Evolutionary conservation across 371 early-diverging fungal genomes (phyloP), one percentile per base, ranked within the genome.

Genomic region (Actinomortierella wolfii): DNA sequence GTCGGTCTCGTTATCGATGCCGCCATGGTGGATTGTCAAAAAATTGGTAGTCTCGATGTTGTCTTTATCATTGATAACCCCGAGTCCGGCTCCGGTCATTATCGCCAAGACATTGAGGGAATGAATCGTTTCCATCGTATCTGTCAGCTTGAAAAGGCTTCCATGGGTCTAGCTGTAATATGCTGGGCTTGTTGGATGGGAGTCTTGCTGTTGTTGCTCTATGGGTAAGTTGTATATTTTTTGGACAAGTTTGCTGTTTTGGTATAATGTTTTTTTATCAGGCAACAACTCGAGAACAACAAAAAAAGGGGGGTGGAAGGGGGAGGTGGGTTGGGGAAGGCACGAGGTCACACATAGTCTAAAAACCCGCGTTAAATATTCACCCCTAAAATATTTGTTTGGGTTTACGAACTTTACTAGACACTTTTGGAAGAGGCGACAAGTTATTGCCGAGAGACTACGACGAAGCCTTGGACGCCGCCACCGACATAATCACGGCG

Each of bases 141-240:
- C 25, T 73, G 74, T 51, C 62, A 28, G 13, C 45, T 73, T 9
- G 74, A 73, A 29, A 73, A 62, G 57, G 74, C 74, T 0, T 66
- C 74, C 0, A 25, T 73, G 44, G 74, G 67, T 9, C 51, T 73
- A 7, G 59, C 74, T 2, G 60, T 57, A 14, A 17, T 67, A 18
- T 58, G 74, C 39, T 73, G 74, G 74, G 57, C 57, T 20, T 73
- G 74, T 28, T 73, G 74, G 74, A 60, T 67, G 63, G 74, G 74
- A 9, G 74, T 73, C 20, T 24, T 73, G n/a, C 45, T 73, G 14
- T 67, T 73, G 14, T 41, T 73, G 41, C 57, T 73, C 17, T 73
- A 73, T 28, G 74, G 74, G 73, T 71, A 71, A 56, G 64, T 46
- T 34, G 0, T 15, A 28, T 51, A 18, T 23, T 6, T 11, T 56